Evolutionary conservation across 306 rosid species (phyloP).

Genomic region (Potentilla sterilis): DNA sequence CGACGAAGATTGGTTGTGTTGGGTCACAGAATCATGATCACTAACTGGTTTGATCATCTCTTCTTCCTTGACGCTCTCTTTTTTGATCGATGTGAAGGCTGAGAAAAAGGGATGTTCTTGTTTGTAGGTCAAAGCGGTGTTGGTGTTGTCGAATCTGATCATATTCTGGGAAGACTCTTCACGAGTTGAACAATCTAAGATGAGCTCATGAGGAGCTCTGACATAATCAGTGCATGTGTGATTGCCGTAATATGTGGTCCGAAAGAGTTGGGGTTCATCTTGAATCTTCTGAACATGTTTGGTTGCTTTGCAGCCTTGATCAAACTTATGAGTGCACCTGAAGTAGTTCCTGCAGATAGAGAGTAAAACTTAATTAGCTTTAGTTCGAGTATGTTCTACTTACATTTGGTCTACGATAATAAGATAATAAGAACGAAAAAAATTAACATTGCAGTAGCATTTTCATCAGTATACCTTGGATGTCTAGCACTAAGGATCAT

Average conservation of each 20-base stretch:
- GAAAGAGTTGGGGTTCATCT: conserved; percentile 43
- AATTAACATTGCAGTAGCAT: background rate
- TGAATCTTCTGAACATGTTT: conserved; percentile 70
- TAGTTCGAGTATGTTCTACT: background rate
- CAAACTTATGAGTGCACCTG: conserved; percentile 73
- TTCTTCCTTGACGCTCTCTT: background rate
- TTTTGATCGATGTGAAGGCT: conserved; percentile 8
- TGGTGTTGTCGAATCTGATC: conserved; percentile 40
- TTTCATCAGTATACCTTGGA: conserved; percentile 41
- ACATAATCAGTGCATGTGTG: conserved; percentile 51
- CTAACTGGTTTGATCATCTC: background rate
- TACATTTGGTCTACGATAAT: background rate
- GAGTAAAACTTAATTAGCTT: background rate
- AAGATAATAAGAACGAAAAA: background rate
- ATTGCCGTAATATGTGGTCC: conserved; percentile 48
- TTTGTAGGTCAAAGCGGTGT: background rate
- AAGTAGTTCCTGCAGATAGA: conserved; percentile 54
- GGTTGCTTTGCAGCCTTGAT: conserved; percentile 63
- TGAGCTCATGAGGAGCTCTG: conserved; percentile 36
- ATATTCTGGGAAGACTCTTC: conserved; percentile 26
- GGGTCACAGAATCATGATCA: background rate
- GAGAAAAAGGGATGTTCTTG: conserved; percentile 23
- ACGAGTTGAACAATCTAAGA: conserved; percentile 34
- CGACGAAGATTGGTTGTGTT: conserved; percentile 16
- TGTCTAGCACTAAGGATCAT: conserved; percentile 31